Conservation (phyloP, 441 rosid species). For the Populus tomentosa region DNA sequence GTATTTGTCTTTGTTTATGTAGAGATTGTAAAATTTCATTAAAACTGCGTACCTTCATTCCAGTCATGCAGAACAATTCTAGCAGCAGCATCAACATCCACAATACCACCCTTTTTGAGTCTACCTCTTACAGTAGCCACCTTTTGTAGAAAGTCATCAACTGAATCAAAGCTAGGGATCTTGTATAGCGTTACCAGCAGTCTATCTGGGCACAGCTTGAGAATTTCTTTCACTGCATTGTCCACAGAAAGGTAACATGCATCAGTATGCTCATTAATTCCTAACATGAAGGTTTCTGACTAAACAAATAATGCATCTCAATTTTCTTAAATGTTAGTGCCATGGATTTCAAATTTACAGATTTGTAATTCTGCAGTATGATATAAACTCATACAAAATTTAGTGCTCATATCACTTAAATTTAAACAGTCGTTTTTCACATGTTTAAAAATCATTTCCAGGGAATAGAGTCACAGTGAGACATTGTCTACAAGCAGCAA, state of each 20-base stretch:
- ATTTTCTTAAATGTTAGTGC: not conserved
- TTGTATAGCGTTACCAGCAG: conserved; percentile 74
- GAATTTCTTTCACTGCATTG: conserved; percentile 83
- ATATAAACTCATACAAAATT: too few relatives aligned
- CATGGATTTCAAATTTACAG: not conserved
- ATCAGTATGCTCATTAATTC: not conserved
- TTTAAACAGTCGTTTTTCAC: too few relatives aligned
- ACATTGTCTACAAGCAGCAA: too few relatives aligned
- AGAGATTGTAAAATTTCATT: not conserved
- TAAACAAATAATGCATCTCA: not conserved
- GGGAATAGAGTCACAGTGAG: too few relatives aligned
- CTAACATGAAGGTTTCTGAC: not conserved
- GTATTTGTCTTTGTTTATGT: not conserved
- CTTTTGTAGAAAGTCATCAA: conserved; percentile 83
- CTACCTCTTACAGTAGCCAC: conserved; percentile 85
- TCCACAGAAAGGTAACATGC: conserved; percentile 9
- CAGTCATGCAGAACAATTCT: conserved; percentile 90
- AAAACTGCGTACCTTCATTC: conserved; percentile 66
- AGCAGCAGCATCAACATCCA: conserved; percentile 83
- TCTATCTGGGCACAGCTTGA: conserved; percentile 66
- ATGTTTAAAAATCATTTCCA: too few relatives aligned
- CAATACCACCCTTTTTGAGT: conserved; percentile 92
- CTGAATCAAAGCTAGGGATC: conserved; percentile 63
- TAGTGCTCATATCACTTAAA: too few relatives aligned
- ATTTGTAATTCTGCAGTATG: not conserved